These are phyloP conservation scores for Astragalus membranaceus DNA, from an alignment of 306 rosid genomes.

Conservation along the genomic window DNA sequence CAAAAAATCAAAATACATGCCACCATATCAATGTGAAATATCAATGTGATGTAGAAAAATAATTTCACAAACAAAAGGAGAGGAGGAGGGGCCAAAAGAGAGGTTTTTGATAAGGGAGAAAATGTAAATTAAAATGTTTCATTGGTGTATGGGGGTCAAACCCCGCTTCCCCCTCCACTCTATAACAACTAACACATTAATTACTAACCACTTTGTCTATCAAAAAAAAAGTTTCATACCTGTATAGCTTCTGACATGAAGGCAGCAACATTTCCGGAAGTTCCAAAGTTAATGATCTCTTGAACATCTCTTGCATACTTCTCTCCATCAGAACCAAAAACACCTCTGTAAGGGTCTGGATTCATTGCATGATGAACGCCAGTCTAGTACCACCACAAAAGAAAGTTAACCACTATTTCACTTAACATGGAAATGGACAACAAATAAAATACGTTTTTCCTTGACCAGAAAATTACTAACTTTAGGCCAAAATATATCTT, in stretches of 20 bases:
- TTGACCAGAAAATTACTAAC: not conserved
- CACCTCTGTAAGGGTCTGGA: slow-evolving; percentile 92
- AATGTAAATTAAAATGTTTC: not conserved
- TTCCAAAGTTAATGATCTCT: slow-evolving; percentile 79
- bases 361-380: slow-evolving; percentile 91
- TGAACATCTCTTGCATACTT: slow-evolving; percentile 85
- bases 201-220: no score
- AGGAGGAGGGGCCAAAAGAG: not conserved
- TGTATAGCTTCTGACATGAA: slow-evolving; percentile 87
- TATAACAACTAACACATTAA: no score
- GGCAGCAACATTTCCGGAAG: slow-evolving; percentile 80
- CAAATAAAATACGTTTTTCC: not conserved
- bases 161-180: no score
- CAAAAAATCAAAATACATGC: no score
- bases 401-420: not conserved
- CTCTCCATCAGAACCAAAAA: slow-evolving; percentile 88
- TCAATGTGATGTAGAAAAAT: not conserved
- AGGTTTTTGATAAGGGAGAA: not conserved
- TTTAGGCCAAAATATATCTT: not conserved
- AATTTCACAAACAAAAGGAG: no score
- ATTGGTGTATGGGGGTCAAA: no score
- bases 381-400: slow-evolving; percentile 37
- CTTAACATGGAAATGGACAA: not conserved
- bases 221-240: slow-evolving; percentile 27
- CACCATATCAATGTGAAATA: not conserved